Percentiles rank a stretch among this genome's conserved stretches.
Evolutionary conservation across 768 basidiomycete species (phyloP).

Genomic region (Tulasnella sp.): DNA sequence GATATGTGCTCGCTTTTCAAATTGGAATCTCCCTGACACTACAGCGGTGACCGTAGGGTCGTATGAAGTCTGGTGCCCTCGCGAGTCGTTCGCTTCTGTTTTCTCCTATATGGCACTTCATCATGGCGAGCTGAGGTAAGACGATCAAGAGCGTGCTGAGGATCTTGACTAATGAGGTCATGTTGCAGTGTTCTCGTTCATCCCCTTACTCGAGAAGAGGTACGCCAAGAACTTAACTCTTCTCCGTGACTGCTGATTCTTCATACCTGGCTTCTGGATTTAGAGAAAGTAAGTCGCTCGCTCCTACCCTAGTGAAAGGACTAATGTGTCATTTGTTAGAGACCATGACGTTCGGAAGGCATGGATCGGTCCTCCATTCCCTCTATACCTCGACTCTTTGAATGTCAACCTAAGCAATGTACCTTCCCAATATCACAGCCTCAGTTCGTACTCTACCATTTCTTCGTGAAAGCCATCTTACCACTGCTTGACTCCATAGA

Average conservation of each 20-base stretch:
- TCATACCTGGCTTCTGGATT: constrained; percentile 7
- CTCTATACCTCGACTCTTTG: constrained; percentile 48
- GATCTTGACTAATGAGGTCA: no score
- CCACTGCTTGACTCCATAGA: constrained; percentile 29
- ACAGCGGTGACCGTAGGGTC: constrained; percentile 37
- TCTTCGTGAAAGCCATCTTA: background rate
- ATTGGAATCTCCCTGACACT: background rate
- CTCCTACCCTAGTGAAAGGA: background rate
- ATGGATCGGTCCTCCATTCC: constrained; percentile 63
- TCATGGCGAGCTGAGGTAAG: constrained; percentile 53
- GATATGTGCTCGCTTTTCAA: no score
- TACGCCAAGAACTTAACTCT: constrained; percentile 25
- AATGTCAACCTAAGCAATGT: constrained; percentile 40
- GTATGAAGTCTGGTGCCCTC: constrained; percentile 71
- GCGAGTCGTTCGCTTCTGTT: constrained; percentile 60
- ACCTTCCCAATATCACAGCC: constrained; percentile 56
- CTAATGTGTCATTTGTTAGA: constrained; percentile 26
- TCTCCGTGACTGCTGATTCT: background rate
- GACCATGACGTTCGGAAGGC: constrained; percentile 60
- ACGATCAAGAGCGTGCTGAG: background rate
- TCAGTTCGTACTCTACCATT: constrained; percentile 35
- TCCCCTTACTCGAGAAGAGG: constrained; percentile 59
- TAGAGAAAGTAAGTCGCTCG: constrained; percentile 39
- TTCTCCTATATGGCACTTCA: constrained; percentile 64
- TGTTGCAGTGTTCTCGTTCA: constrained; percentile 61